Evolutionary conservation across 2,329 filamentous ascomycete genomes (phyloP).

Genomic region (Trichoderma polysporum): DNA sequence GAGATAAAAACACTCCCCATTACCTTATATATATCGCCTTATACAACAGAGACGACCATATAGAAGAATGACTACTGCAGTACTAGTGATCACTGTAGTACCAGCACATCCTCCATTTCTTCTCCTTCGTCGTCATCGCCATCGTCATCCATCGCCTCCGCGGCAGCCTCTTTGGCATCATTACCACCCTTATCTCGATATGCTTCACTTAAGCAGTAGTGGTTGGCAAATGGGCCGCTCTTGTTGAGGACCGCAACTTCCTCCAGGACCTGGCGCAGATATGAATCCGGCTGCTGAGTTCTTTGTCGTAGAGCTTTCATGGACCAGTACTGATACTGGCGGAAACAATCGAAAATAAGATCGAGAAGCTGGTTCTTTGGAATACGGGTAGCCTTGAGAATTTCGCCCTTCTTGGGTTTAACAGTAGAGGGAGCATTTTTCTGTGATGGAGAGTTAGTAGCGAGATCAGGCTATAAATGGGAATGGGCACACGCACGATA

Average conservation of each 20-base stretch:
- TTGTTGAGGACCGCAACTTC: conserved; percentile 81
- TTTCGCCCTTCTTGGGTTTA: conserved; percentile 65
- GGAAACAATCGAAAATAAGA: conserved; percentile 79
- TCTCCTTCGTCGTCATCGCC: conserved; percentile 66
- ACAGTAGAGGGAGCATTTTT: conserved; percentile 51
- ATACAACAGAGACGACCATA: neutral
- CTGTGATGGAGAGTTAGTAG: conserved; percentile 36
- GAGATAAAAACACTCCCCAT: neutral
- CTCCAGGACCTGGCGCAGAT: conserved; percentile 80
- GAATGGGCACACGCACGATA: conserved; percentile 49
- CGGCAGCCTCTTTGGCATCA: conserved; percentile 52
- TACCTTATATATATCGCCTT: neutral
- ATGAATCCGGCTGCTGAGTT: conserved; percentile 88
- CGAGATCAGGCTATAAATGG: neutral
- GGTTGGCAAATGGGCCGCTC: conserved; percentile 79
- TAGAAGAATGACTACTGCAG: neutral
- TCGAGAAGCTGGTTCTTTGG: conserved; percentile 85
- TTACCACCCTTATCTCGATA: conserved; percentile 40
- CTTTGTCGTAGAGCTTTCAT: conserved; percentile 78
- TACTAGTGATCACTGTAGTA: conserved; percentile 17
- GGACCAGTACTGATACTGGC: conserved; percentile 87
- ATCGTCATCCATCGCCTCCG: conserved; percentile 61
- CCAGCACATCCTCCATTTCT: conserved; percentile 77
- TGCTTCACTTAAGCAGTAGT: conserved; percentile 74
- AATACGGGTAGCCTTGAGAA: conserved; percentile 83